A percentile compares a stretch with the other conserved stretches of the same genome.
Conservation (phyloP, 2,329 filamentous ascomycete species). For the Alternaria incomplexa region DNA sequence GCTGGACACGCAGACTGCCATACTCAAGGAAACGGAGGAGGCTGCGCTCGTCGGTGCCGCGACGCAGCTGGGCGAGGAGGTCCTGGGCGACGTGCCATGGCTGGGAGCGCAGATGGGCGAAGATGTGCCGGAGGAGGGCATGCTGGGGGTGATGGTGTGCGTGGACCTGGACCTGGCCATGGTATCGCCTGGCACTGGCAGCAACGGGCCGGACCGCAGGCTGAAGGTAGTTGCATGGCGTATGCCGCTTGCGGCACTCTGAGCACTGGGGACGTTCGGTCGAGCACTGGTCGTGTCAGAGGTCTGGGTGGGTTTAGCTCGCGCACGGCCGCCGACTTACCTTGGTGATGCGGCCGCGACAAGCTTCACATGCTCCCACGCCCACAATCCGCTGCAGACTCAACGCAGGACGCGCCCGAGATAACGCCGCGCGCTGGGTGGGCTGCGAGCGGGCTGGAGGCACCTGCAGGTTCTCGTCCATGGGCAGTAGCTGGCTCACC, state of each 20-base stretch:
- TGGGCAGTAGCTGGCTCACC: neutral
- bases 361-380: slow-evolving; percentile 3
- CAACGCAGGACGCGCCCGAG: neutral
- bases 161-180: neutral
- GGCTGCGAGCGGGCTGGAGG: neutral
- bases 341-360: slow-evolving; percentile 7
- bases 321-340: neutral
- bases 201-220: neutral
- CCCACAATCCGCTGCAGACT: neutral
- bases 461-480: neutral
- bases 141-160: neutral
- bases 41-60: neutral
- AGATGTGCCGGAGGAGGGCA: neutral
- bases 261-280: neutral
- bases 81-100: neutral
- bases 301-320: neutral
- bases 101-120: slow-evolving; percentile 5
- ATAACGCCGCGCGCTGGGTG: neutral
- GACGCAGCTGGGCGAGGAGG: neutral
- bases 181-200: neutral
- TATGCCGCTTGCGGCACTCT: slow-evolving; percentile 1
- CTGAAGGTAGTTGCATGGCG: slow-evolving; percentile 2
- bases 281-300: slow-evolving; percentile 5
- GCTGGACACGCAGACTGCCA: slow-evolving; percentile 5
- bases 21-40: neutral